Percentiles rank a stretch among this genome's conserved stretches.
Conservation (phyloP, 768 basidiomycete genomes). For the Baorangia bicolor region DNA sequence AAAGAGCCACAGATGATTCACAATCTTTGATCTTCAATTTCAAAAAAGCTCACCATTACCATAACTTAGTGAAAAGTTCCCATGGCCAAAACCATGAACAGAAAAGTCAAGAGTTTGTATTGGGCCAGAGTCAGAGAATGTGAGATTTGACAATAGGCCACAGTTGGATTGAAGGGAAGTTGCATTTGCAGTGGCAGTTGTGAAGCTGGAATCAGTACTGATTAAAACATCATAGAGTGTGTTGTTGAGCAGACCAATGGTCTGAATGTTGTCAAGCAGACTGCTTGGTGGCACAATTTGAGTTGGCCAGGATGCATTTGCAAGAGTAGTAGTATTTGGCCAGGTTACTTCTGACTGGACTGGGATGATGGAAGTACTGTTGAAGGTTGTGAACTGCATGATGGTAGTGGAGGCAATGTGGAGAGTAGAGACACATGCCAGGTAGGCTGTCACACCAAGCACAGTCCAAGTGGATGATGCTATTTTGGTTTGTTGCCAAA, state of each 20-base stretch:
- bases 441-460: constrained; percentile 17
- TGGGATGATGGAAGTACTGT: not conserved
- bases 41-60: not conserved
- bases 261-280: not conserved
- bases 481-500: constrained; percentile 17
- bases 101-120: not conserved
- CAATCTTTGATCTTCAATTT: not conserved
- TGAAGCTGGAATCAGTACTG: not conserved
- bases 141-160: constrained; percentile 8
- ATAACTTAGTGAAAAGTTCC: not conserved
- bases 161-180: constrained; percentile 8
- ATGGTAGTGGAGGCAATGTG: constrained; percentile 23
- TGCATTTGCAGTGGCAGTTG: constrained; percentile 12
- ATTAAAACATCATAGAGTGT: constrained; percentile 10
- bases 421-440: constrained; percentile 16
- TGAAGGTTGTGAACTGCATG: constrained; percentile 18
- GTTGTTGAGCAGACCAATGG: constrained; percentile 10
- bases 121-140: not conserved
- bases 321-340: constrained; percentile 4
- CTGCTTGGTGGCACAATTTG: not conserved
- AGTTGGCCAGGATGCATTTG: not conserved
- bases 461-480: constrained; percentile 10
- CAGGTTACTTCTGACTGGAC: not conserved
- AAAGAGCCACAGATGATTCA: not conserved
- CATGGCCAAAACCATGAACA: not conserved